Evolutionary conservation across 1,284 basidiomycete species (phyloP), one percentile per base, ranked within the genome.

Genomic region (Ustilago trichophora): DNA sequence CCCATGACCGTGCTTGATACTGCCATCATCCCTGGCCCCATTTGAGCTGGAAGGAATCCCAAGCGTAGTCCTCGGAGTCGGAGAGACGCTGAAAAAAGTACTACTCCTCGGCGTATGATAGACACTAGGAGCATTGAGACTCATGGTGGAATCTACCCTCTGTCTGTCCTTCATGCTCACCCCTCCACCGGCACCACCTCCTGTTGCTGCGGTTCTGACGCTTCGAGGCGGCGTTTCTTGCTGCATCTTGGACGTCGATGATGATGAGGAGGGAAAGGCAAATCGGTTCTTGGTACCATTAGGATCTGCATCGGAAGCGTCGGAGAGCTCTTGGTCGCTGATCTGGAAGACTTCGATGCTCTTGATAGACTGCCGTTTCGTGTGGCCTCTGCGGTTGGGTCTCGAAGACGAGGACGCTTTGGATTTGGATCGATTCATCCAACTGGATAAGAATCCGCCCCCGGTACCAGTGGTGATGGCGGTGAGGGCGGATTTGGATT

Each of bases 51-150:
- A n/a, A n/a, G 48, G 37, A 8, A 52, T 9, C 8, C 53, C 46
- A 1, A 54, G 32, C 6, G 55, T 50, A 11, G 55, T 52, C 0
- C 53, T 47, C 3, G 51, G 48, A 12, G 50, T 58, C 3, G 73
- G 73, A 21, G 55, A 58, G 12, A 43, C 48, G 25, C 58, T 52
- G 44, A 75, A 58, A 32, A 72, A 49, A 6, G 65, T 67, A 34
- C 73, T 75, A 40, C 72, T 65, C 4, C 73, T 26, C n/a, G 73
- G 71, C 22, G 75, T 75, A 29, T 77, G 71, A 35, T 77, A 77
- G 4, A 77, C 53, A 16, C 43, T 55, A 3, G 69, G 57, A 4
- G 73, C 67, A 24, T 44, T 52, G 10, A 64, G 16, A 31, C 56
- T 60, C 37, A 65, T 24, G 3, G 56, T 70, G 18, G 67, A 70